Evolutionary conservation across 2,329 filamentous ascomycete species (phyloP).

Genomic region (Samsoniella hepiali): DNA sequence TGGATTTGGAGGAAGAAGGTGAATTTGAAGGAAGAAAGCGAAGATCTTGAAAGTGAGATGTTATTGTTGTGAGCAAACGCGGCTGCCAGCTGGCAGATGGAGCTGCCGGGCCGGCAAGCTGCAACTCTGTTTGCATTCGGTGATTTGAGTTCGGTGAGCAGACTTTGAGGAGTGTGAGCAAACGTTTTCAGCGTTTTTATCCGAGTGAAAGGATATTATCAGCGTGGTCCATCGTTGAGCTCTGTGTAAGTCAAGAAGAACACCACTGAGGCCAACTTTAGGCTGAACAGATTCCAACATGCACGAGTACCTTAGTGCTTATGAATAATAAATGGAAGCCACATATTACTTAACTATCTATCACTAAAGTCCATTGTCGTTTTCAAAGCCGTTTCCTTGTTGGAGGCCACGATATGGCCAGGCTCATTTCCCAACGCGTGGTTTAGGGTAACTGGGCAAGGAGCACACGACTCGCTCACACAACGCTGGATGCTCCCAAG

Average conservation of each 20-base stretch:
- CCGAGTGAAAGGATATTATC: too few species aligned
- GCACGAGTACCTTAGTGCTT: too few species aligned
- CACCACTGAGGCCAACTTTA: too few species aligned
- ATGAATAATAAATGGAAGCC: too few species aligned
- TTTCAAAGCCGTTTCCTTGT: neutral
- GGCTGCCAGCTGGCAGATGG: constrained; percentile 9
- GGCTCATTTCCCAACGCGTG: neutral
- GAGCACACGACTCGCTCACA: neutral
- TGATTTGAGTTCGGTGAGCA: neutral
- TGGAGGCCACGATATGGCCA: neutral
- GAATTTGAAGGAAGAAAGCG: neutral
- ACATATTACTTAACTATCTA: too few species aligned
- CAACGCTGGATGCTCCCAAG: neutral
- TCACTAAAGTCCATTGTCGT: too few species aligned
- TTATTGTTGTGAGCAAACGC: constrained; percentile 10
- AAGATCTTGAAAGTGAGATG: neutral
- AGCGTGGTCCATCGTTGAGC: too few species aligned
- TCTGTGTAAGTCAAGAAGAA: too few species aligned
- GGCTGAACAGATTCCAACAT: too few species aligned
- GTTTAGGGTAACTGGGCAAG: neutral
- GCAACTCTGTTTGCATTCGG: neutral
- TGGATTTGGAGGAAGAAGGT: neutral
- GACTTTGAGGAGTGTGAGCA: too few species aligned
- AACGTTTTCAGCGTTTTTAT: too few species aligned
- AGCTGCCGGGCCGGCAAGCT: neutral